A percentile compares a stretch with the other conserved stretches of the same genome.
Conservation (phyloP, 1,284 basidiomycete species). For the Microbotryum saponariae region DNA sequence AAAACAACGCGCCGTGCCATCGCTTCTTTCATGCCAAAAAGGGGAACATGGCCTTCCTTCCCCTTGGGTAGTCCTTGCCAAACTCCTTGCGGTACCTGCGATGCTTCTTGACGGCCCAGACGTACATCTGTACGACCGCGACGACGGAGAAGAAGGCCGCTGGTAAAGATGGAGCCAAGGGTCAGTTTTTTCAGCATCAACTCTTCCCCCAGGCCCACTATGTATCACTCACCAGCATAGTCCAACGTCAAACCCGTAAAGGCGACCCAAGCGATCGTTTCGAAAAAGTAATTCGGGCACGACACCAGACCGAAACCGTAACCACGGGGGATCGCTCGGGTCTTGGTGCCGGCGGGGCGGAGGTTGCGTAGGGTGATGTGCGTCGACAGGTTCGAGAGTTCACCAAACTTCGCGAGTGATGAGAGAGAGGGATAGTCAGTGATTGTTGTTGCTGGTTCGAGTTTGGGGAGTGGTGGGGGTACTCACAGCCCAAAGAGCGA, state of each 20-base stretch:
- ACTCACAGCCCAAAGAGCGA: conserved; percentile 67
- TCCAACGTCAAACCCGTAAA: conserved; percentile 73
- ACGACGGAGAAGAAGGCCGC: conserved; percentile 67
- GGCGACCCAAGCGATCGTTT: conserved; percentile 67
- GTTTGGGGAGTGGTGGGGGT: not conserved
- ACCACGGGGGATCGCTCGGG: conserved; percentile 72
- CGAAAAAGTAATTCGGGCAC: conserved; percentile 94
- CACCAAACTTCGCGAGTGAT: conserved; percentile 56
- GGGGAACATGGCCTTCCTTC: conserved; percentile 72
- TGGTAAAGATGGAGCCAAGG: conserved; percentile 35
- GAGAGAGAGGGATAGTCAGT: not conserved
- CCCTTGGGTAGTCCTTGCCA: conserved; percentile 68
- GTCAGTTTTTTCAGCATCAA: not conserved
- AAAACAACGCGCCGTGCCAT: conserved; percentile 35
- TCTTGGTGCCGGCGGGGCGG: conserved; percentile 70
- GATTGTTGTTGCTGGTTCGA: not conserved
- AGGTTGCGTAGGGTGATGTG: conserved; percentile 77
- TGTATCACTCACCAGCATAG: conserved; percentile 53
- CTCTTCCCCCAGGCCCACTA: not conserved
- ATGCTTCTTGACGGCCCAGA: conserved; percentile 93
- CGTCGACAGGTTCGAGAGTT: conserved; percentile 77
- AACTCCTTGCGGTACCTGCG: conserved; percentile 86
- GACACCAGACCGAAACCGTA: conserved; percentile 79
- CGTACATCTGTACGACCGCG: conserved; percentile 63
- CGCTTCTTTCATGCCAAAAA: conserved; percentile 50